Evolutionary conservation across 441 rosid genomes (phyloP), one percentile per base, ranked within the genome.

Genomic region (Viola pubescens): DNA sequence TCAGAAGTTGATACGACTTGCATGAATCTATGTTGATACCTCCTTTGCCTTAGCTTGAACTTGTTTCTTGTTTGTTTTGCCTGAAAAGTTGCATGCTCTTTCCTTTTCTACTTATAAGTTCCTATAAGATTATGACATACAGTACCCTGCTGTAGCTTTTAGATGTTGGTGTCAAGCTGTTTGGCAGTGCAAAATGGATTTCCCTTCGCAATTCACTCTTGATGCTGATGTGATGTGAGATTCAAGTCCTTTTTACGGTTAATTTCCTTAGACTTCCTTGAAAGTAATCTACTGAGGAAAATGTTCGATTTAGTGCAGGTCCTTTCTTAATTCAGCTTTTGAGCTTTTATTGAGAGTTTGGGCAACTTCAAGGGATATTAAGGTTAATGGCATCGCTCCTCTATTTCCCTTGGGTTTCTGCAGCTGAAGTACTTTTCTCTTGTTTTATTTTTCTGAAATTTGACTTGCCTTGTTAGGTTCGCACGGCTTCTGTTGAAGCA

Each of bases 121-220:
- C 43, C 46, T 14, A 53, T 59, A 60, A 16, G 37, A 39, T 44
- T 58, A 41, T 63, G 48, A 51, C 59, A 13, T 16, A 49, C 63
- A 19, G 53, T 64, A n/a, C 56, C 56, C 41, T 62, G 66, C 72
- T 56, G 57, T 78, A 94, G 98, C 98, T 45, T 86, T 94, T 62
- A 94, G 85, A 76, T 91, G 95, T 81, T 91, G 98, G 98, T 83
- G 91, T 74, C 95, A 89, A 73, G 98, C 98, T 79, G 91, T 77
- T 52, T 81, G 82, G 86, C 91, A 81, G 57, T 89, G 72, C 66
- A 75, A 61, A 50, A 61, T 70, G 62, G 98, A 94, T 69, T 78
- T 74, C 69, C 84, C 92, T 60, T 80, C 82, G 42, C 70, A 76
- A 69, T 79, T 85, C 45, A 77, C 77, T 64, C 82, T 89, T 12